These are phyloP conservation scores for Malassezia cuniculi DNA, from an alignment of 1,284 basidiomycete genomes.

Conservation along the genomic window DNA sequence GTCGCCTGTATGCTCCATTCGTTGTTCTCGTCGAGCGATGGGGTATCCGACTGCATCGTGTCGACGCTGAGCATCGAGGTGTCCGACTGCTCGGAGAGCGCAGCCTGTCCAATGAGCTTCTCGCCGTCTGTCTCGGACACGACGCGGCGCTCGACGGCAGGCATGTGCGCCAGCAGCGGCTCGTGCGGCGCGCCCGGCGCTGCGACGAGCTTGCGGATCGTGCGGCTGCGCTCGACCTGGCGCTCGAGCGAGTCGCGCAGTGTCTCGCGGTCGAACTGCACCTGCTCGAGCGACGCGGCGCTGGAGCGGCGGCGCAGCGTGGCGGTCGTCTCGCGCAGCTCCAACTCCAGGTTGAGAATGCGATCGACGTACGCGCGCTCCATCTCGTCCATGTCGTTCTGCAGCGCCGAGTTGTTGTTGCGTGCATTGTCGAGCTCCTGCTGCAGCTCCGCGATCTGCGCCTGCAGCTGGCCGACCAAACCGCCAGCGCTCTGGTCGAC, in stretches of 20 bases:
- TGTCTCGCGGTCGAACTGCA: conserved; percentile 33
- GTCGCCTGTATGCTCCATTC: conserved; percentile 43
- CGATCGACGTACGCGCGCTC: conserved; percentile 71
- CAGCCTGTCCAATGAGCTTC: too few relatives aligned
- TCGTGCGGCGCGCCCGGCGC: conserved; percentile 13
- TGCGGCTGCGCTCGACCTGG: conserved; percentile 42
- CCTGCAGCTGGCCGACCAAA: conserved; percentile 68
- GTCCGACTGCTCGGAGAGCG: too few relatives aligned
- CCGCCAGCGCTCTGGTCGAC: conserved; percentile 68
- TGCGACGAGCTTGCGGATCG: conserved; percentile 45
- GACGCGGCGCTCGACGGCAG: conserved; percentile 1
- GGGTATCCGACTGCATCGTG: conserved; percentile 8
- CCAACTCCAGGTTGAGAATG: conserved; percentile 73
- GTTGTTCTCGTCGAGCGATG: conserved; percentile 18
- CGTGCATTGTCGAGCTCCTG: conserved; percentile 67
- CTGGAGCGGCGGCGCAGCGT: conserved; percentile 67
- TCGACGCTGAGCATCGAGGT: not conserved
- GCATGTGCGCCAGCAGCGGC: conserved; percentile 1
- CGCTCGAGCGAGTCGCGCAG: conserved; percentile 52
- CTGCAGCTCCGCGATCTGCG: conserved; percentile 60
- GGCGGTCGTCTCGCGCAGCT: conserved; percentile 84
- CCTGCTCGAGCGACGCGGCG: conserved; percentile 48
- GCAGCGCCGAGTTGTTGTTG: conserved; percentile 52
- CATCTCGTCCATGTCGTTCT: conserved; percentile 61
- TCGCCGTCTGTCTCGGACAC: not conserved